Base-by-base conservation (phyloP, 805 yeast species). In the Pichia eremophila region DNA sequence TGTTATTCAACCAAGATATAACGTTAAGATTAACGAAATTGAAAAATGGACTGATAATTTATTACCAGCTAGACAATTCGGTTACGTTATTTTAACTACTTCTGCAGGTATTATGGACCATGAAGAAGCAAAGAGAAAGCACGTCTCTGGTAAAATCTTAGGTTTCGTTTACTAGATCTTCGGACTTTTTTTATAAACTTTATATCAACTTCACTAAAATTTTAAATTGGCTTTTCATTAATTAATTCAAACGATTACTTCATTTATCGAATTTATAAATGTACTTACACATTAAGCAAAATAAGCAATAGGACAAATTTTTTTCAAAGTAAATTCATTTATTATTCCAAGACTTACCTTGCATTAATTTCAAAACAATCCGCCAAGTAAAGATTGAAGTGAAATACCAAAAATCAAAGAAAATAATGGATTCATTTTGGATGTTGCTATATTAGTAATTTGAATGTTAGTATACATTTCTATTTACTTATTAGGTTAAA, bases 91-190 rank as follows among this genome's bases (percentile, higher is more conserved):
- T 75, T 83, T 91, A 70, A 91, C 98, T 75, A 91, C 98, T 65
- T 91, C 98, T 65, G 96, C 98, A 65, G 99, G 99, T 78, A 91
- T 91, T 66, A 89, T 91, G 95, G 98, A 93, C 82, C 99, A 91
- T 81, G 98, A 91, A 81, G 97, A 91, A 80, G 99, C 99, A 65
- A 88, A 96, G 83, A 86, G 97, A 84, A 93, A 91, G 85, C 98
- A 91, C 78, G 98, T 91, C 65, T 89, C 97, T 62, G 99, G 99
- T 75, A 91, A 91, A 81, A 85, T 91, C 75, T 83, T 91, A 70
- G 99, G 99, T 70, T 91, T 88, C 78, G 96, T 91, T 61, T 90
- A 90, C 83, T 90, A 85, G 68, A 37, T 36, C 25, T 46, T 6
- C 10, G n/a, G 14, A 10, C 1, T 12, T 18, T 31, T n/a, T 32